Percentiles rank a stretch among this genome's conserved stretches.
Conservation (phyloP, 179 eudicot genomes). For the Spergularia azorica region DNA sequence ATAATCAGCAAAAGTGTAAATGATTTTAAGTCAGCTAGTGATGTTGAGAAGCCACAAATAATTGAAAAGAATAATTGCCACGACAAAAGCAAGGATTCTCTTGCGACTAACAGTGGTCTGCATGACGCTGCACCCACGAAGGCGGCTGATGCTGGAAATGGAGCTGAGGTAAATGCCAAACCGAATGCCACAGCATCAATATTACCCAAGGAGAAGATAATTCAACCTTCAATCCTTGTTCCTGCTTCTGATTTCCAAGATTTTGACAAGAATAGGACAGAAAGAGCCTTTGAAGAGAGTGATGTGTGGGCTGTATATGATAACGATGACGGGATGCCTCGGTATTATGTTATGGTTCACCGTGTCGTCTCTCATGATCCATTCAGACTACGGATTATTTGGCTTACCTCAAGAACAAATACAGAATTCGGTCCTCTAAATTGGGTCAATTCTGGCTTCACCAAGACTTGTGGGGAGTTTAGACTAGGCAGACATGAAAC, state of each 20-base stretch:
- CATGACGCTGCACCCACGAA: neutral
- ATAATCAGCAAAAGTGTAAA: conserved; percentile 50
- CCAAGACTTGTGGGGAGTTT: conserved; percentile 83
- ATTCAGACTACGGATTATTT: conserved; percentile 43
- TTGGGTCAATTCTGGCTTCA: conserved; percentile 72
- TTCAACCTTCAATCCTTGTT: conserved; percentile 36
- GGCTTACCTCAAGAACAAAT: conserved; percentile 45
- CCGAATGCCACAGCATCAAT: neutral
- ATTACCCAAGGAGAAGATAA: conserved; percentile 16
- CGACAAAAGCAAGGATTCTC: conserved; percentile 22
- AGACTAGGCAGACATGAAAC: conserved; percentile 58
- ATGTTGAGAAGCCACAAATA: conserved; percentile 29
- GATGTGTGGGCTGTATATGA: conserved; percentile 63
- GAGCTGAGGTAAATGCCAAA: neutral
- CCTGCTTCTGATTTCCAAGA: conserved; percentile 50
- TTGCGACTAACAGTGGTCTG: conserved; percentile 15
- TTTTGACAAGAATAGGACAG: conserved; percentile 52
- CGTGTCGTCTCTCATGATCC: conserved; percentile 42
- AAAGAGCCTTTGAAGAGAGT: conserved; percentile 43
- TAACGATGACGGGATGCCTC: conserved; percentile 57
- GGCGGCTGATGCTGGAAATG: neutral
- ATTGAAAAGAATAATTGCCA: conserved; percentile 24
- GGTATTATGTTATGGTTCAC: conserved; percentile 48
- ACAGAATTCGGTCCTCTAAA: conserved; percentile 31
- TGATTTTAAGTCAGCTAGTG: conserved; percentile 42